phyloP scores from a whole-genome alignment of 495 filamentous ascomycete species.

The Durotheca rogersii region DNA sequence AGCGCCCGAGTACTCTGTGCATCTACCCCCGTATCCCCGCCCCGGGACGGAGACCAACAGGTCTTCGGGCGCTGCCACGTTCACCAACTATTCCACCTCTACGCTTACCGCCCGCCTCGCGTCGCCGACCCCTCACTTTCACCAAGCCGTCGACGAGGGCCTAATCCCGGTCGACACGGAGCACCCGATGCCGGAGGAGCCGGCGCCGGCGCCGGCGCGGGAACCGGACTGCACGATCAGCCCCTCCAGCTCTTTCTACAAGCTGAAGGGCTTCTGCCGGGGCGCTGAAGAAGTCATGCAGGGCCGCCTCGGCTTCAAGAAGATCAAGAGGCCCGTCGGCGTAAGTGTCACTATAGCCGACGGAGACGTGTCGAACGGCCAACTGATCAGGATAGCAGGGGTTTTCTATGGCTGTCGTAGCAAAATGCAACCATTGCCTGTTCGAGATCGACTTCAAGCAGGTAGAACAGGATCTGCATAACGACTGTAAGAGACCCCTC shows the following conservation, averaged over 20 bases:
- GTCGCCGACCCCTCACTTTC: neutral
- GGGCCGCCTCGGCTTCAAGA: conserved; percentile 41
- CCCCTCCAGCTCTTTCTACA: conserved; percentile 40
- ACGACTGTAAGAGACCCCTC: conserved; percentile 30
- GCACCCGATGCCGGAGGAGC: conserved; percentile 13
- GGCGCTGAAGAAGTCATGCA: conserved; percentile 41
- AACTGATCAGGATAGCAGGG: conserved; percentile 20
- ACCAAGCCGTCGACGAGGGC: conserved; percentile 26
- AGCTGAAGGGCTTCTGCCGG: conserved; percentile 46
- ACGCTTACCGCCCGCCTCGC: conserved; percentile 15
- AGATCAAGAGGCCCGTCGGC: conserved; percentile 37
- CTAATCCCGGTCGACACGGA: conserved; percentile 40
- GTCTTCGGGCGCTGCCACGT: conserved; percentile 21
- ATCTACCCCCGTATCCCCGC: conserved; percentile 29
- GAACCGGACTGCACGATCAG: conserved; percentile 39
- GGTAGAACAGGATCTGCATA: conserved; percentile 41
- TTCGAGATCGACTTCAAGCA: conserved; percentile 43
- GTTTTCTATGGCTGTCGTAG: conserved; percentile 34
- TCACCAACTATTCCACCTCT: conserved; percentile 20
- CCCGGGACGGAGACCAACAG: conserved; percentile 16
- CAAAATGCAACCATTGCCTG: conserved; percentile 44
- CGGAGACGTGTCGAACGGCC: neutral
- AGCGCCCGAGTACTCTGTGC: conserved; percentile 26
- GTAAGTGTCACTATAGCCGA: conserved; percentile 19
- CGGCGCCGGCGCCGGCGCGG: conserved; percentile 9